phyloP scores from a whole-genome alignment of 75 land plant genomes.

The Picea sitchensis region DNA sequence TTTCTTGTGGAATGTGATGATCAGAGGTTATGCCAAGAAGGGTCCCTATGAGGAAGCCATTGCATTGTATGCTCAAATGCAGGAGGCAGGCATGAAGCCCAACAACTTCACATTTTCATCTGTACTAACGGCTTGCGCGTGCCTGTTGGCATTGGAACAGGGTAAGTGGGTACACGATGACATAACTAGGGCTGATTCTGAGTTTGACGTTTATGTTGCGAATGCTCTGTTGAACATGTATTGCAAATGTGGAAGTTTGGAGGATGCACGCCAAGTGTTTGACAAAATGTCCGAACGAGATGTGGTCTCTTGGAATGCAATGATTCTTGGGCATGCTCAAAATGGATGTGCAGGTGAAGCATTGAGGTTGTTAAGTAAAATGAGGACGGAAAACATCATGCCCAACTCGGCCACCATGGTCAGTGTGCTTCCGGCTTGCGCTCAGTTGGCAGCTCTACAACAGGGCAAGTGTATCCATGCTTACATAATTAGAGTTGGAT shows the following conservation, averaged over 20 bases:
- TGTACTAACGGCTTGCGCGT: constrained; percentile 36
- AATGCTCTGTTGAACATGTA: constrained; percentile 49
- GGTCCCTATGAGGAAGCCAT: constrained; percentile 24
- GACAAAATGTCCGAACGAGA: constrained; percentile 28
- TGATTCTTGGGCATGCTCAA: constrained; percentile 46
- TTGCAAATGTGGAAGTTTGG: constrained; percentile 15
- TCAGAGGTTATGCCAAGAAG: constrained; percentile 30
- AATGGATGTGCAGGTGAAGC: constrained; percentile 39
- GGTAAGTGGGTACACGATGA: constrained; percentile 38
- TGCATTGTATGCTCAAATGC: constrained; percentile 19
- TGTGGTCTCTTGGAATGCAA: constrained; percentile 55
- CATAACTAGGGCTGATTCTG: constrained; percentile 25
- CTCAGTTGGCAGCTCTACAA: constrained; percentile 28
- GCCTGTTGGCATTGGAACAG: constrained; percentile 15
- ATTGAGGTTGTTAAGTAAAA: constrained; percentile 31
- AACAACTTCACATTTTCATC: constrained; percentile 26
- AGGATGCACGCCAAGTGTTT: constrained; percentile 53
- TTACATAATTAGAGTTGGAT: constrained; percentile 21
- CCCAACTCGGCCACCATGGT: constrained; percentile 32
- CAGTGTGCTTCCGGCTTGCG: constrained; percentile 51
- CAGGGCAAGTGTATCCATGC: constrained; percentile 40
- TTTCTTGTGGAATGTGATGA: constrained; percentile 33
- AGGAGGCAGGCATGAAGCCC: neutral
- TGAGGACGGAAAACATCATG: constrained; percentile 29
- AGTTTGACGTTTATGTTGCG: constrained; percentile 20